phyloP scores from a whole-genome alignment of 2,329 filamentous ascomycete species.

The Xylariomycetidae sp. region DNA sequence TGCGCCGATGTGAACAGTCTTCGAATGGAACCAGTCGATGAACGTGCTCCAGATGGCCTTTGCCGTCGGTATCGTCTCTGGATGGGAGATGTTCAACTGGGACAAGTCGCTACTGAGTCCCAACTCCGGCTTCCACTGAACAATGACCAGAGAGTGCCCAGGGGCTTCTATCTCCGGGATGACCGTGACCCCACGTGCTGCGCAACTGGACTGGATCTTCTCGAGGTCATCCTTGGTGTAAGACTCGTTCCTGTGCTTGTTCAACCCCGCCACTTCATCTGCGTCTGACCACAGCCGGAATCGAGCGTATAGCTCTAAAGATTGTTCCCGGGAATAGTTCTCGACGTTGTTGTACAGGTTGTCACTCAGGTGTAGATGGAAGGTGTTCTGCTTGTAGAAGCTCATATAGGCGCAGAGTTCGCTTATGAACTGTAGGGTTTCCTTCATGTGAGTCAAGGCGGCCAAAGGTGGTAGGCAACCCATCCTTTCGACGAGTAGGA shows the following conservation, averaged over 20 bases:
- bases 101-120: conserved; percentile 40
- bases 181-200: conserved; percentile 48
- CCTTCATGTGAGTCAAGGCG: neutral
- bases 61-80: conserved; percentile 46
- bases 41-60: conserved; percentile 48
- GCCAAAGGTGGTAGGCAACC: too few relatives aligned
- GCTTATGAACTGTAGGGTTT: conserved; percentile 35
- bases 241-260: conserved; percentile 47
- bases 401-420: conserved; percentile 56
- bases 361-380: conserved; percentile 54
- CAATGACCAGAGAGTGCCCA: conserved; percentile 49
- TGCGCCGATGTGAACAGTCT: conserved; percentile 49
- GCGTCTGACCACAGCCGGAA: conserved; percentile 49
- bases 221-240: conserved; percentile 46
- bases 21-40: conserved; percentile 49
- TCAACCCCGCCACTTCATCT: conserved; percentile 40
- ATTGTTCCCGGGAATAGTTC: conserved; percentile 41
- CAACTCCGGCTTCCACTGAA: conserved; percentile 53
- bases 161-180: conserved; percentile 56
- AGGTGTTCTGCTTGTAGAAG: conserved; percentile 55
- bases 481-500: too few relatives aligned
- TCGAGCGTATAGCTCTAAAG: conserved; percentile 44
- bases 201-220: conserved; percentile 45
- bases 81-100: conserved; percentile 49
- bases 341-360: conserved; percentile 46